Evolutionary conservation across 345 rosid species (phyloP).

Genomic region (Reutealis trisperma): DNA sequence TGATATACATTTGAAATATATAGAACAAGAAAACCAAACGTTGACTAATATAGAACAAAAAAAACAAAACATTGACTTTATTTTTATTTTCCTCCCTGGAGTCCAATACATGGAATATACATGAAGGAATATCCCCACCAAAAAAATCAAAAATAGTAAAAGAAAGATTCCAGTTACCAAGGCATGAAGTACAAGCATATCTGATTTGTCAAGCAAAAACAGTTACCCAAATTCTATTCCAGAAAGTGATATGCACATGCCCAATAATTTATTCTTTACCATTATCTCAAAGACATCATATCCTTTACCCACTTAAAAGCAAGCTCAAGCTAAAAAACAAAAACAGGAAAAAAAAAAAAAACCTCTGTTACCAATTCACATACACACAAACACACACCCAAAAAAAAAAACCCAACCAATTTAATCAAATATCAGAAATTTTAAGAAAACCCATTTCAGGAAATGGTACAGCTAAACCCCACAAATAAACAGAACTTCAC

Average conservation of each 20-base stretch:
- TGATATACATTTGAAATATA: background rate
- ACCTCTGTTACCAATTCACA: background rate
- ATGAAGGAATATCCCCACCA: conserved; percentile 43
- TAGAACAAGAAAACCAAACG: conserved; percentile 21
- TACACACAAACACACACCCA: background rate
- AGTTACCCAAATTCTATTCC: conserved; percentile 21
- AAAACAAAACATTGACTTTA: conserved; percentile 35
- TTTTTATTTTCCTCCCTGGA: conserved; percentile 15
- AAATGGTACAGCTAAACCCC: background rate
- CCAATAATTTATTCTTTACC: background rate
- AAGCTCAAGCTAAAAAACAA: too few relatives aligned
- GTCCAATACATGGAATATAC: conserved; percentile 36
- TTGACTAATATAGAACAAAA: conserved; percentile 35
- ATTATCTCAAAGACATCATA: conserved; percentile 19
- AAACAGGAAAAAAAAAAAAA: too few relatives aligned
- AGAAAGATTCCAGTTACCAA: conserved; percentile 27
- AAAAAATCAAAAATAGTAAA: conserved; percentile 11
- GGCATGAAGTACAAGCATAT: conserved; percentile 11
- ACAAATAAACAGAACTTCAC: background rate
- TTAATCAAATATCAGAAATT: conserved; percentile 10
- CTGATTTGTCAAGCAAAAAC: conserved; percentile 30
- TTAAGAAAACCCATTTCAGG: conserved; percentile 20
- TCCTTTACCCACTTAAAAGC: background rate
- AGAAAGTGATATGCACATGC: conserved; percentile 21
- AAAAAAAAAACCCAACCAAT: background rate